Evolutionary conservation across 306 rosid species (phyloP).

Genomic region (Quercus rubra): DNA sequence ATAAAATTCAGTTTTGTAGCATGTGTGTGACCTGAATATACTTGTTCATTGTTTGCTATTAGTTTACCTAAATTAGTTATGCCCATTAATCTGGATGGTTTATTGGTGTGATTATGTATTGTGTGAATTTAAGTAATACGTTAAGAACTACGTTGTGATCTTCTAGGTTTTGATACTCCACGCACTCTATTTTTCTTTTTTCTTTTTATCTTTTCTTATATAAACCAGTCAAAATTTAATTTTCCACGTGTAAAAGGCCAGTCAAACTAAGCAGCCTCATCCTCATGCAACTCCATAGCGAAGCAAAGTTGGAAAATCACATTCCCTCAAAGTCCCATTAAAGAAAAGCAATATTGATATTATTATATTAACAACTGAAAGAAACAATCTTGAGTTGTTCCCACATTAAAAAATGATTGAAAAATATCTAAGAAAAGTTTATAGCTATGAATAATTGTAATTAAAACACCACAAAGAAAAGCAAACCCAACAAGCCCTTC

Average conservation of each 20-base stretch:
- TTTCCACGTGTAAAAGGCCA: conserved; percentile 23
- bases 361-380: conserved; percentile 9
- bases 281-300: conserved; percentile 14
- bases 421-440: neutral
- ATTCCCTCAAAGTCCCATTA: neutral
- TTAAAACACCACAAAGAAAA: conserved; percentile 1
- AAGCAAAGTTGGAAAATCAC: conserved; percentile 19
- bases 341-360: neutral
- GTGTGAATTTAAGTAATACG: no score
- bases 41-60: no score
- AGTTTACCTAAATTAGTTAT: no score
- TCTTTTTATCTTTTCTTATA: neutral
- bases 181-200: neutral
- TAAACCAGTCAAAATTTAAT: conserved; percentile 13
- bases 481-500: conserved; percentile 6
- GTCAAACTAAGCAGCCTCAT: conserved; percentile 32
- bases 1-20: no score
- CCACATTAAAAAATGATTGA: conserved; percentile 7
- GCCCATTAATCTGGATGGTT: no score
- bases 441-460: neutral
- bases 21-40: no score
- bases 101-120: no score
- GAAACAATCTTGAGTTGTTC: conserved; percentile 17
- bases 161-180: no score
- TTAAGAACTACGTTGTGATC: no score